phyloP scores from a whole-genome alignment of 1,284 basidiomycete species.

The Cutaneotrichosporon cavernicola region DNA sequence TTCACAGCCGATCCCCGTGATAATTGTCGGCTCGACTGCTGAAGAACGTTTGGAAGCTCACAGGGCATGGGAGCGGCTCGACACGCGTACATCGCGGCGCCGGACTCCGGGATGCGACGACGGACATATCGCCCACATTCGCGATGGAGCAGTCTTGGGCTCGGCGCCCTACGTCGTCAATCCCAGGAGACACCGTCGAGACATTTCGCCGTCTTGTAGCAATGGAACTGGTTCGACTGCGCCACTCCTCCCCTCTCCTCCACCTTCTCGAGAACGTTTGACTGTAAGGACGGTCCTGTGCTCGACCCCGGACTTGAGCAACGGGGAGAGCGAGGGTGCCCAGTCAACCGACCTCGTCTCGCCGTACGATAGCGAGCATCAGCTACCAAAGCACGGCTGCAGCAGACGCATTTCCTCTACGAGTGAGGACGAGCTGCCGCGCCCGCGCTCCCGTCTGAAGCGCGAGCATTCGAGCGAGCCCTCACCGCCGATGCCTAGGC shows the following conservation, averaged over 20 bases:
- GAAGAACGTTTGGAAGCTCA: neutral
- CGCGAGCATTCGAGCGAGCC: neutral
- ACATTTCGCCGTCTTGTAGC: neutral
- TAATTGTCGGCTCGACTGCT: conserved; percentile 6
- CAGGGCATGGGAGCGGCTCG: neutral
- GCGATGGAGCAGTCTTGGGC: neutral
- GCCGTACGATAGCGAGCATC: neutral
- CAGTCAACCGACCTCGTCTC: neutral
- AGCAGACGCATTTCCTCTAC: conserved; percentile 5
- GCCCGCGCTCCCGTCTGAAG: conserved; percentile 5
- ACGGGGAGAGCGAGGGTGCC: neutral
- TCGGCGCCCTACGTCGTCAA: neutral
- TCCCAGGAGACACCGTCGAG: neutral
- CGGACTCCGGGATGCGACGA: neutral
- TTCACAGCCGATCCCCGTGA: conserved; percentile 3
- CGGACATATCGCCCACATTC: neutral
- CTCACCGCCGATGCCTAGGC: neutral
- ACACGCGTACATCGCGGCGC: neutral
- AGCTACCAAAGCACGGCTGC: neutral
- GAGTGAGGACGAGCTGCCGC: conserved; percentile 6
- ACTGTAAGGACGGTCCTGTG: neutral
- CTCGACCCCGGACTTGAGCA: neutral
- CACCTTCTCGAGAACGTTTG: neutral
- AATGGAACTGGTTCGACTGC: neutral
- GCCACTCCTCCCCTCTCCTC: neutral